These are phyloP conservation scores for Ophiostoma piceae DNA, from an alignment of 2,329 filamentous ascomycete genomes.

Conservation along the genomic window DNA sequence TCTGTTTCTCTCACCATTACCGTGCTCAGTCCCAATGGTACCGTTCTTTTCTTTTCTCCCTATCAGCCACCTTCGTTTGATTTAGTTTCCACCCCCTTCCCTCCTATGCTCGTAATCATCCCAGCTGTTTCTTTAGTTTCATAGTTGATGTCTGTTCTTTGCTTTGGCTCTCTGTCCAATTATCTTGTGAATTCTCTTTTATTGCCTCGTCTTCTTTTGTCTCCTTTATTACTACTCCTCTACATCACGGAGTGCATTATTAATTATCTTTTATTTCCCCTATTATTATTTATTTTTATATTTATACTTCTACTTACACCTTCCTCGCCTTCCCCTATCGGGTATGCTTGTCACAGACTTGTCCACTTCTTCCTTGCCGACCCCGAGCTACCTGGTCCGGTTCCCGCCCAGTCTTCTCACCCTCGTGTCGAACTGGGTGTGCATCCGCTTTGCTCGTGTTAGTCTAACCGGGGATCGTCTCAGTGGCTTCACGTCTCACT, in stretches of 20 bases:
- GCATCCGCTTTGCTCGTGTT: conserved; percentile 16
- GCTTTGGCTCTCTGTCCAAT: too few species aligned
- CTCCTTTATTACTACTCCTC: not conserved
- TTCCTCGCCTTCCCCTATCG: not conserved
- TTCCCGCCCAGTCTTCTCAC: not conserved
- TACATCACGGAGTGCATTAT: not conserved
- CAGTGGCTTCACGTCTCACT: not conserved
- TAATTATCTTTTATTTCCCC: not conserved
- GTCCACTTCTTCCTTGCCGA: not conserved
- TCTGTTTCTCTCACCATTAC: not conserved
- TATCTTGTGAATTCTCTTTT: not conserved
- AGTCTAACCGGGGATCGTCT: conserved; percentile 1
- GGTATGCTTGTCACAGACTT: conserved; percentile 2
- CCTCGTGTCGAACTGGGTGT: conserved; percentile 14
- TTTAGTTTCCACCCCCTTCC: conserved; percentile 2
- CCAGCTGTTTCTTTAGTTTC: not conserved
- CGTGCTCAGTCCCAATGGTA: not conserved
- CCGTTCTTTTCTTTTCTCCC: not conserved
- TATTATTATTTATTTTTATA: not conserved
- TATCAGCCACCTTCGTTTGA: not conserved
- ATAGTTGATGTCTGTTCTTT: too few species aligned
- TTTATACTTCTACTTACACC: not conserved
- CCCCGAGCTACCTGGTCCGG: conserved; percentile 1
- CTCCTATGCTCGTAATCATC: conserved; percentile 11
- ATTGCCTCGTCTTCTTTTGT: not conserved